Base-by-base conservation (phyloP, 1,284 basidiomycete species). In the Apiotrichum brassicae region DNA sequence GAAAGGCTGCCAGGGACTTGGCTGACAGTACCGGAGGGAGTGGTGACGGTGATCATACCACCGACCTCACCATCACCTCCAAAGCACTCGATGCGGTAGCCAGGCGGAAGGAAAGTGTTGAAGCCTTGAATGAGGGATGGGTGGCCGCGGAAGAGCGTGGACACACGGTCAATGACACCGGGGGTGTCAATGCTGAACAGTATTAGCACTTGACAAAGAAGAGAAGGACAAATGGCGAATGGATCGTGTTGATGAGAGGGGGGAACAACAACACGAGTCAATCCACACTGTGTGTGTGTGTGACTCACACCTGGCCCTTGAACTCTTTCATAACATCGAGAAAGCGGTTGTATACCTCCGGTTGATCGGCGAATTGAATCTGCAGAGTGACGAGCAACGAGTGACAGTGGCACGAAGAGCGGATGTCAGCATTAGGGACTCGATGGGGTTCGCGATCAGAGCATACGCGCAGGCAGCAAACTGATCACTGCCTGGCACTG, bases 261-360 rank as follows among this genome's bases (percentile, higher is more conserved):
- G 33, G 28, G 24, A 22, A 25, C 37, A 48, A 48, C 9, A 9
- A 30, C 28, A 30, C 28, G n/a, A n/a, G n/a, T n/a, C n/a, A n/a
- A 28, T 28, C 28, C 28, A 30, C n/a, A n/a, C n/a, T n/a, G n/a
- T n/a, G n/a, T n/a, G n/a, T n/a, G n/a, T n/a, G 28, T 30, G 28
- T 9, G n/a, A 80, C 87, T 77, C 72, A 95, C 91, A 81, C 79
- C 74, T 93, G 87, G 61, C 86, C 86, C 76, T 97, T 95, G 74
- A 95, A 95, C 71, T 98, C 94, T 77, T 97, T 98, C 94, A 97
- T 97, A 66, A 97, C 95, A 72, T 97, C 94, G 71, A 97, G 76
- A 71, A 97, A 97, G 60, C 86, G 84, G 72, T 97, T 97, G 78
- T 97, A 97, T 25, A 97, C 92, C 66, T 97, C 89, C 22, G 93